Conservation (phyloP, 495 filamentous ascomycete genomes). For the Penicillium taxi region DNA sequence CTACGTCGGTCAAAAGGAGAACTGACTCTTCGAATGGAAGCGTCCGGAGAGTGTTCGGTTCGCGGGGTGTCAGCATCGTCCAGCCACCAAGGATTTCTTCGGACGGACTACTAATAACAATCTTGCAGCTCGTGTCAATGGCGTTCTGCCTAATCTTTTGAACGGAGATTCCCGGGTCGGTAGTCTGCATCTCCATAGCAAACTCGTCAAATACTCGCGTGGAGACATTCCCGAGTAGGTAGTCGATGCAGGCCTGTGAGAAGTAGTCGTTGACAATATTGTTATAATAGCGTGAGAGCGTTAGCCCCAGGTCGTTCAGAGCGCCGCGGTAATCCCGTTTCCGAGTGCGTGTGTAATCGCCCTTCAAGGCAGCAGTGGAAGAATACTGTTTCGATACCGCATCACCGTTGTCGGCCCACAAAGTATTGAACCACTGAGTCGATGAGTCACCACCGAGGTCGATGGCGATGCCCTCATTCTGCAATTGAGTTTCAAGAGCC, state of each 20-base stretch:
- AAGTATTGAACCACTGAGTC: constrained; percentile 83
- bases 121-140: constrained; percentile 75
- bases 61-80: constrained; percentile 63
- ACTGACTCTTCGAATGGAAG: constrained; percentile 77
- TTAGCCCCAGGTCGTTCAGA: constrained; percentile 85
- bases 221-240: constrained; percentile 81
- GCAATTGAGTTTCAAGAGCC: constrained; percentile 68
- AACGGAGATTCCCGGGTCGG: constrained; percentile 81
- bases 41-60: constrained; percentile 55
- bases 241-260: constrained; percentile 89
- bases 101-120: constrained; percentile 71
- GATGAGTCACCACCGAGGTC: constrained; percentile 58
- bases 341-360: constrained; percentile 84
- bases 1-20: constrained; percentile 73
- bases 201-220: constrained; percentile 83
- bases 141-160: constrained; percentile 75
- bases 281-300: constrained; percentile 56
- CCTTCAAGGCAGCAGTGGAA: constrained; percentile 87
- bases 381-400: constrained; percentile 61
- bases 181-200: constrained; percentile 75
- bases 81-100: constrained; percentile 83
- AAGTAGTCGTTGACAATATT: constrained; percentile 97
- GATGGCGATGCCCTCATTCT: constrained; percentile 64
- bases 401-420: constrained; percentile 92
- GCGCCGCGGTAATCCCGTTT: constrained; percentile 89